Evolutionary conservation across 2,329 filamentous ascomycete species (phyloP), one percentile per base, ranked within the genome.

Genomic region (Hysterium pulicare): DNA sequence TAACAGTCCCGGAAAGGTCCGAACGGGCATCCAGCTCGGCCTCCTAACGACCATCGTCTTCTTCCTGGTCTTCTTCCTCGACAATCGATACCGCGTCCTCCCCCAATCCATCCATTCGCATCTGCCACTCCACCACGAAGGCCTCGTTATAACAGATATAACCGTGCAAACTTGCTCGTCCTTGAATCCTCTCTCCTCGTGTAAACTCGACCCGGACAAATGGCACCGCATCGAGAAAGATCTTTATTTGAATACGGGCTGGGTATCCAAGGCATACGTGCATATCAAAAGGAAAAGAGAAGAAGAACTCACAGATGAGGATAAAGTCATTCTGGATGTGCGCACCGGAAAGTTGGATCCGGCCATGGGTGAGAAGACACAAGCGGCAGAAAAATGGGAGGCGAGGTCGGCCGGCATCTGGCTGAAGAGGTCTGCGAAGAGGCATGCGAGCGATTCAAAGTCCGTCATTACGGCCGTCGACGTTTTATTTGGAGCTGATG

Each of bases 141-240:
- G 90, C 50, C 78, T 86, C 46, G 83, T 95, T 58, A 81, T 95
- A 57, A 95, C 88, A 61, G 90, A 96, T 69, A 76, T 95, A 46
- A 87, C 83, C 24, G 77, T 95, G 49, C 78, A 80, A 15, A 84
- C 78, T 39, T 96, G 90, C 69, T 88, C 85, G 7, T 77, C 77
- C 10, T 57, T 93, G 40, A 93, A 90, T 39, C 72, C 71, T 8
- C 84, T 91, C 45, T 84, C 85, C 3, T 84, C 78, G 33, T 95
- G 88, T 71, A 82, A 82, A 49, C 78, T 93, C 48, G 84, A 93
- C 58, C 67, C 76, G 28, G 71, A 81, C 33, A 73, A 79, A 48
- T 96, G 90, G 90, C 83, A 88, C 54, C 84, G 87, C 37, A 74
- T 96, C 48, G 86, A 95, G 51, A 96, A 95, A 70, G 89, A 96